Evolutionary conservation across 257 asterid genomes (phyloP).

Genomic region (Scutellaria baicalensis): DNA sequence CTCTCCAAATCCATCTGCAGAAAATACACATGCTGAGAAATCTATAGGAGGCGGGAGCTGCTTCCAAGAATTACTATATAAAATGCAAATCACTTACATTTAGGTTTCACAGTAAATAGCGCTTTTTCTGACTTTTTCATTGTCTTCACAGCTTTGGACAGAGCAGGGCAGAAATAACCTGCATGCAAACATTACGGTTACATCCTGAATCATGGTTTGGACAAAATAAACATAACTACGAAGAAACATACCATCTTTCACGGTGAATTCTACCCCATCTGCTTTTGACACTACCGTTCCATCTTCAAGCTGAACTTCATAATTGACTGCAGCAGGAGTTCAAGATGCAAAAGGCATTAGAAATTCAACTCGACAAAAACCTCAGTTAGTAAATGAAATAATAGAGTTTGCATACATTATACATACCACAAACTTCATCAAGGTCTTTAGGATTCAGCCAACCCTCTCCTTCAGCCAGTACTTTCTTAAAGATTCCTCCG

Average conservation of each 20-base stretch:
- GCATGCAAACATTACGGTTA: no score
- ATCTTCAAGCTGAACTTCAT: slow-evolving; percentile 39
- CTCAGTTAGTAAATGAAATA: no score
- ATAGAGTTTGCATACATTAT: no score
- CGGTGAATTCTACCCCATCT: slow-evolving; percentile 43
- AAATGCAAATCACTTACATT: slow-evolving; percentile 22
- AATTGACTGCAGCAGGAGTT: slow-evolving; percentile 19
- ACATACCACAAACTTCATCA: slow-evolving; percentile 35
- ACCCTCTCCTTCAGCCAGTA: slow-evolving; percentile 44
- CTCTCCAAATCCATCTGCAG: slow-evolving; percentile 53
- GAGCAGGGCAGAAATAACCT: slow-evolving; percentile 41
- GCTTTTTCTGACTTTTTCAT: slow-evolving; percentile 57
- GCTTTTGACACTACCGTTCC: slow-evolving; percentile 40
- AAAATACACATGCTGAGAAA: background rate
- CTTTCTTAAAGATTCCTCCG: slow-evolving; percentile 52
- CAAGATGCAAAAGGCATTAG: no score
- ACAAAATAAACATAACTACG: no score
- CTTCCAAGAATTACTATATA: background rate
- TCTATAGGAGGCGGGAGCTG: background rate
- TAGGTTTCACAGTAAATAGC: slow-evolving; percentile 30
- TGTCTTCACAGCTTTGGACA: slow-evolving; percentile 41
- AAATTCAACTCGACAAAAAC: no score
- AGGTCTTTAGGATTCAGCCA: slow-evolving; percentile 56
- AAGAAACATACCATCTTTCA: slow-evolving; percentile 28
- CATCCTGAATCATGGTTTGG: no score